phyloP scores from a whole-genome alignment of 1,284 basidiomycete species.

The Pyrrhoderma noxium region DNA sequence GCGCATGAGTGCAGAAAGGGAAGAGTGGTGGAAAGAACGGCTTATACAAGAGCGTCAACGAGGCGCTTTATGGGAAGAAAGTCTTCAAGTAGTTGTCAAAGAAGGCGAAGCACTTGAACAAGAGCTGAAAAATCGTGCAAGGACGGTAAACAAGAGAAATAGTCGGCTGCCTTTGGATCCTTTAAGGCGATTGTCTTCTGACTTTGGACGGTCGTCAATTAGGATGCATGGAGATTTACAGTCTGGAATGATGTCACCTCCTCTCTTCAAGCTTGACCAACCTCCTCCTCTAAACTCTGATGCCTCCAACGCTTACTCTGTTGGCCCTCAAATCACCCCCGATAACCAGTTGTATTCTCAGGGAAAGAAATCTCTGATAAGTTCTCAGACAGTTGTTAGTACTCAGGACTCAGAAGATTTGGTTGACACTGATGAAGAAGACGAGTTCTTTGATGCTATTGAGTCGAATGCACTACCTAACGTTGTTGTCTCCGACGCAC shows the following conservation, averaged over 20 bases:
- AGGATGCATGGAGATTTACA: conserved; percentile 3
- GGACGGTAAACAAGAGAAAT: conserved; percentile 39
- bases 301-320: too few species aligned
- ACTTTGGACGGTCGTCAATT: conserved; percentile 7
- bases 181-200: neutral
- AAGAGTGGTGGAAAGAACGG: conserved; percentile 66
- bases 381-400: conserved; percentile 14
- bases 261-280: conserved; percentile 7
- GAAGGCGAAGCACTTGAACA: conserved; percentile 84
- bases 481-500: conserved; percentile 57
- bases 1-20: conserved; percentile 72
- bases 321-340: too few species aligned
- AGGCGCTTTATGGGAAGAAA: conserved; percentile 81
- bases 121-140: conserved; percentile 54
- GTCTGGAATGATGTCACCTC: neutral
- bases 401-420: conserved; percentile 33
- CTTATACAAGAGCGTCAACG: conserved; percentile 67
- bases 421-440: conserved; percentile 78
- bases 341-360: neutral
- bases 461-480: conserved; percentile 76
- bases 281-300: conserved; percentile 4
- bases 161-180: conserved; percentile 34
- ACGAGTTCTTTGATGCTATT: conserved; percentile 98
- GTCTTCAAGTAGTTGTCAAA: conserved; percentile 75
- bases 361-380: conserved; percentile 9